Evolutionary conservation across 1,284 basidiomycete species (phyloP).

Genomic region (Fomitopsis palustris): DNA sequence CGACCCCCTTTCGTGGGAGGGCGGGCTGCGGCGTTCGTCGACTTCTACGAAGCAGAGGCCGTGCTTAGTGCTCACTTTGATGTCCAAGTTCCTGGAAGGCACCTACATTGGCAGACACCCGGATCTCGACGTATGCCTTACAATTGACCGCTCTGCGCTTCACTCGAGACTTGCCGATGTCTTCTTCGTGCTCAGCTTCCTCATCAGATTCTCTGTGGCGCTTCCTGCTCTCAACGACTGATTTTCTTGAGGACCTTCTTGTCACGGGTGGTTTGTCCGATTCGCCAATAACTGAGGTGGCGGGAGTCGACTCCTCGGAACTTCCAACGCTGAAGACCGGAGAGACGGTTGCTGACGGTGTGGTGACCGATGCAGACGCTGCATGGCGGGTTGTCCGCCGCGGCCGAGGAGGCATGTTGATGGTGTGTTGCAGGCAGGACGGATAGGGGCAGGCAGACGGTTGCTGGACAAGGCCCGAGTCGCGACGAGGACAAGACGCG

Average conservation of each 20-base stretch:
- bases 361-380: conserved; percentile 25
- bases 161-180: conserved; percentile 7
- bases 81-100: background rate
- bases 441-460: background rate
- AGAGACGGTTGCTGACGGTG: conserved; percentile 33
- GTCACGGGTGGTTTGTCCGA: conserved; percentile 4
- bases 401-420: conserved; percentile 16
- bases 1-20: conserved; percentile 26
- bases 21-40: background rate
- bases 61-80: background rate
- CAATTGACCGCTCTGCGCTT: conserved; percentile 45
- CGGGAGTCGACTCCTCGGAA: conserved; percentile 37
- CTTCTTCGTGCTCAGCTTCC: conserved; percentile 7
- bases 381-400: conserved; percentile 19
- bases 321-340: conserved; percentile 43
- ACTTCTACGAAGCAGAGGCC: conserved; percentile 1
- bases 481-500: conserved; percentile 3
- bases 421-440: background rate
- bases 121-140: conserved; percentile 45
- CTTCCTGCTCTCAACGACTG: conserved; percentile 21
- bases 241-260: conserved; percentile 16
- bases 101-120: conserved; percentile 30
- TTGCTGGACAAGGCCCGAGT: background rate
- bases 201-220: conserved; percentile 27
- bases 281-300: conserved; percentile 37